Evolutionary conservation across 768 basidiomycete species (phyloP).

Genomic region (Panaeolus cyanescens): DNA sequence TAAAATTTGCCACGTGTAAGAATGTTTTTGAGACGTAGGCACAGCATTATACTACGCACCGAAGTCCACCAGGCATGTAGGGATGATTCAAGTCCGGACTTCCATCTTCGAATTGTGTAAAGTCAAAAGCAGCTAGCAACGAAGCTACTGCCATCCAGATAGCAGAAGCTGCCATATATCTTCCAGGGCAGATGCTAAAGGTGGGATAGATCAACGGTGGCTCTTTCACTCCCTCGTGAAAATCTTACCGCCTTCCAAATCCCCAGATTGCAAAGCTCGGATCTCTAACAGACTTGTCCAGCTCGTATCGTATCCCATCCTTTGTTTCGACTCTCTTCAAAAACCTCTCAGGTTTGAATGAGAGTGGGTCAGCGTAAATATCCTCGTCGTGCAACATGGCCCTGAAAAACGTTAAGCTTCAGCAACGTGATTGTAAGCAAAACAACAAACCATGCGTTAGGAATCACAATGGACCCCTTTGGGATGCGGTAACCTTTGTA

Average conservation of each 20-base stretch:
- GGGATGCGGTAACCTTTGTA: conserved; percentile 37
- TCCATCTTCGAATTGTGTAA: conserved; percentile 31
- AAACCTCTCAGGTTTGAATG: conserved; percentile 60
- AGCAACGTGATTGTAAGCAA: background rate
- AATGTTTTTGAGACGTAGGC: background rate
- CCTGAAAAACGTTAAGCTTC: conserved; percentile 17
- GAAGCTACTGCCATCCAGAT: conserved; percentile 31
- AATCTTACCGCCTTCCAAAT: conserved; percentile 31
- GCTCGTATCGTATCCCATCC: conserved; percentile 9
- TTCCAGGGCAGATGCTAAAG: conserved; percentile 35
- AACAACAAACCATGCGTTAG: conserved; percentile 29
- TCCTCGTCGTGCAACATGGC: conserved; percentile 50
- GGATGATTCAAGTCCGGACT: conserved; percentile 21
- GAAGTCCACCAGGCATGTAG: conserved; percentile 12
- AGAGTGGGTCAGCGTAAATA: conserved; percentile 51
- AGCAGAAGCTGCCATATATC: conserved; percentile 31
- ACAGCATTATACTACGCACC: background rate
- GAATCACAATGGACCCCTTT: conserved; percentile 28
- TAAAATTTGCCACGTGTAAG: background rate
- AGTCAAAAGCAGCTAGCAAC: conserved; percentile 27
- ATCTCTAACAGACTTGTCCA: conserved; percentile 8
- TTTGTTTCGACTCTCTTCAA: conserved; percentile 22
- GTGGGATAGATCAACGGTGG: background rate
- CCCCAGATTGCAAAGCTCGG: conserved; percentile 29
- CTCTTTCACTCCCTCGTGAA: background rate